Evolutionary conservation across 441 rosid species (phyloP).

Genomic region (Omphalea diandra): DNA sequence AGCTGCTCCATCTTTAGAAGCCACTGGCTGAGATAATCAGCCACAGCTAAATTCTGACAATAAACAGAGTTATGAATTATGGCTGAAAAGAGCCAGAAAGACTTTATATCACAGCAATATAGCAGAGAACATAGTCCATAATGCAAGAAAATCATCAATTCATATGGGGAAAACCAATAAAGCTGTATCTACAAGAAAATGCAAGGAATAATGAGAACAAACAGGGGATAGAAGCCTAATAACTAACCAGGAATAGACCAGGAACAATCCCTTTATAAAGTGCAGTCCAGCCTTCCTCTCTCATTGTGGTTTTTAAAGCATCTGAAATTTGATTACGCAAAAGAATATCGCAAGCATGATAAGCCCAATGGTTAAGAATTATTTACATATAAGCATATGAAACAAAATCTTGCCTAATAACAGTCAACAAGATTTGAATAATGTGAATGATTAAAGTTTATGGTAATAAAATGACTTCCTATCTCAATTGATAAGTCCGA

Average conservation of each 20-base stretch:
- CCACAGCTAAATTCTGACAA: neutral
- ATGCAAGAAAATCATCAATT: neutral
- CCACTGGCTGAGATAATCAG: neutral
- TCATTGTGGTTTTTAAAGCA: conserved; percentile 82
- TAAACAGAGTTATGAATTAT: conserved; percentile 4
- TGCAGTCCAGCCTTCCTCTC: conserved; percentile 87
- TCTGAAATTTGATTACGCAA: conserved; percentile 42
- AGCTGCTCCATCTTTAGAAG: neutral
- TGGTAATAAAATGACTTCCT: neutral
- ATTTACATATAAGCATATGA: neutral
- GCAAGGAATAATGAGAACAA: conserved; percentile 1
- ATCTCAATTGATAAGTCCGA: neutral
- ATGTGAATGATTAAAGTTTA: neutral
- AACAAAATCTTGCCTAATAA: neutral
- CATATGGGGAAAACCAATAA: neutral
- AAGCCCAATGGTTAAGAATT: conserved; percentile 11
- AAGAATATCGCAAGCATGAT: conserved; percentile 17
- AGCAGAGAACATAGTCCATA: neutral
- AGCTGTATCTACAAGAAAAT: neutral
- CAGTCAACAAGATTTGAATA: neutral
- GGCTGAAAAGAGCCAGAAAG: neutral
- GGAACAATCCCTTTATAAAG: conserved; percentile 86
- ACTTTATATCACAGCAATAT: neutral
- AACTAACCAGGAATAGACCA: conserved; percentile 73
- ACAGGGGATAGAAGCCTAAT: conserved; percentile 11